Evolutionary conservation across 1,284 basidiomycete species (phyloP).

Genomic region (Sphagnurus paluster): DNA sequence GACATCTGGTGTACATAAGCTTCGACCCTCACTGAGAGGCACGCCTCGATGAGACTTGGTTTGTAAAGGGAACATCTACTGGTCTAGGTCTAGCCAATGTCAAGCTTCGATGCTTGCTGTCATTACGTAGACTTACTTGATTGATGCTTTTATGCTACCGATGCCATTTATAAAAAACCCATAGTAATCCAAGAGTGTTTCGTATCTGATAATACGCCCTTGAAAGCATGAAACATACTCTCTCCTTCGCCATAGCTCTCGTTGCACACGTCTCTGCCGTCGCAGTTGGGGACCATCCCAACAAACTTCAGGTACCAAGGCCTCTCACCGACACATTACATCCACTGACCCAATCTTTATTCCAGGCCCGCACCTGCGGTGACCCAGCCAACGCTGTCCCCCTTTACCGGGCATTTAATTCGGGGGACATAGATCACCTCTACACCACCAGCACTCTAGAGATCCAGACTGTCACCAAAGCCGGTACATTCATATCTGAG

Average conservation of each 20-base stretch:
- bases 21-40: no score
- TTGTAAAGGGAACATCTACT: no score
- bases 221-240: no score
- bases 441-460: constrained; percentile 1
- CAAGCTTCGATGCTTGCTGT: no score
- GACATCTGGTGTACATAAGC: no score
- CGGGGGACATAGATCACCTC: not conserved
- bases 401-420: constrained; percentile 3
- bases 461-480: not conserved
- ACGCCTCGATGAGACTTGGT: no score
- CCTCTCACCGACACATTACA: not conserved
- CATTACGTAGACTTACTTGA: no score
- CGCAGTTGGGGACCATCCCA: not conserved
- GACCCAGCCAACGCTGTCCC: constrained; percentile 1
- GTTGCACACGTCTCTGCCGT: not conserved
- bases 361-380: constrained; percentile 1
- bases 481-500: not conserved
- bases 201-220: no score
- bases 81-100: no score
- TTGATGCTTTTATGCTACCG: no score
- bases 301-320: not conserved
- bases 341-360: not conserved
- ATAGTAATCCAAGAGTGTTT: no score
- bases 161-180: no score
- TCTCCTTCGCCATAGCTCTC: constrained; percentile 13